Evolutionary conservation across 106 monocot genomes (phyloP).

Genomic region (Dendrobium catenatum): DNA sequence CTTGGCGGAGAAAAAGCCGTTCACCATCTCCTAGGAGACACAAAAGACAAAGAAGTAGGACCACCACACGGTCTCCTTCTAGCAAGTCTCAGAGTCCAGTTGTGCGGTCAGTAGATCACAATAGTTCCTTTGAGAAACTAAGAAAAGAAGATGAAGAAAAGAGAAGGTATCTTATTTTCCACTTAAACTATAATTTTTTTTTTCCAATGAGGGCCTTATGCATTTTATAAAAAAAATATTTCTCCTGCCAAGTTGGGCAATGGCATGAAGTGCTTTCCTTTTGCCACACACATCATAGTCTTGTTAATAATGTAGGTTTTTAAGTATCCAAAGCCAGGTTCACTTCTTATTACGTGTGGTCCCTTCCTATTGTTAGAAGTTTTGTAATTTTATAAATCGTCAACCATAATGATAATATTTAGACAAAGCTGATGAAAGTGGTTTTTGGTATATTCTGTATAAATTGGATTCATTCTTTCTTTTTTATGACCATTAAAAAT

Average conservation of each 20-base stretch:
- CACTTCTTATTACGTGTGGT: neutral
- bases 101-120: conserved; percentile 9
- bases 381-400: neutral
- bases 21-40: conserved; percentile 21
- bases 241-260: neutral
- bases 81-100: conserved; percentile 17
- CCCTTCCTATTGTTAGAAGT: neutral
- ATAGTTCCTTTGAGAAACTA: conserved; percentile 14
- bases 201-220: neutral
- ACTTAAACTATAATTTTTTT: neutral
- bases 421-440: neutral
- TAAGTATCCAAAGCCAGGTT: neutral
- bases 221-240: neutral
- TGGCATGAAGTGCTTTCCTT: neutral
- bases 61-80: conserved; percentile 18
- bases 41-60: conserved; percentile 21
- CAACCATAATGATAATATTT: neutral
- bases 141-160: conserved; percentile 26
- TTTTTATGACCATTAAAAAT: neutral
- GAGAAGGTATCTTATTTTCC: conserved; percentile 21
- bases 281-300: neutral
- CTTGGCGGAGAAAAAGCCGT: conserved; percentile 30
- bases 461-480: neutral
- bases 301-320: neutral
- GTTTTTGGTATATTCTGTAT: neutral